Percentiles rank a stretch among this genome's conserved stretches.
Conservation (phyloP, 495 filamentous ascomycete genomes). For the Rusavskia elegans region DNA sequence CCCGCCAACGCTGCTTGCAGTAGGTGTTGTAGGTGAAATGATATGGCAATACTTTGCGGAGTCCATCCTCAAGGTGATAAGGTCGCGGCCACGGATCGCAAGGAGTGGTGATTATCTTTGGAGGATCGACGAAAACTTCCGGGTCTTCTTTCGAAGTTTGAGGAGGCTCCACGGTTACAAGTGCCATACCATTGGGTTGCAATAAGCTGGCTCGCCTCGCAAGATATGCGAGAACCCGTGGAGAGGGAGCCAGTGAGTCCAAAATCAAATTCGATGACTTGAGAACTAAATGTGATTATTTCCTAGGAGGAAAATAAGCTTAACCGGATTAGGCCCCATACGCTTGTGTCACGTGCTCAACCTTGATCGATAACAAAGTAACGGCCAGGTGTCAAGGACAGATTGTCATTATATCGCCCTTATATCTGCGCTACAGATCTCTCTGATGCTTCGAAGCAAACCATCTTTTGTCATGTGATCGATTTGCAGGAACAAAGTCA, state of each 20-base stretch:
- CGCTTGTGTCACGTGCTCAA: too few relatives aligned
- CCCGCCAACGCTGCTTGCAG: slow-evolving; percentile 82
- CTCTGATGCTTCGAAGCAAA: too few relatives aligned
- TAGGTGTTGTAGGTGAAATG: slow-evolving; percentile 89
- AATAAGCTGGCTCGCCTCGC: slow-evolving; percentile 34
- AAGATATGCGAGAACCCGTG: slow-evolving; percentile 41
- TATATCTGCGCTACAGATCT: too few relatives aligned
- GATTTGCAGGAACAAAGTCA: too few relatives aligned
- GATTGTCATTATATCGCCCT: too few relatives aligned
- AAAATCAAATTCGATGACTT: not conserved
- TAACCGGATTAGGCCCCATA: too few relatives aligned
- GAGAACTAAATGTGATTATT: not conserved
- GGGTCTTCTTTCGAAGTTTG: slow-evolving; percentile 11
- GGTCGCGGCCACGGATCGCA: slow-evolving; percentile 43
- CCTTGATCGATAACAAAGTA: not conserved
- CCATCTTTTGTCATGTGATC: too few relatives aligned
- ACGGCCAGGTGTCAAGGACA: too few relatives aligned
- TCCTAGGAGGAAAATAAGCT: not conserved
- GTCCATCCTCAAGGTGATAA: slow-evolving; percentile 65
- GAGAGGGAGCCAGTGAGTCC: slow-evolving; percentile 40
- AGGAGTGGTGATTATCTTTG: slow-evolving; percentile 41
- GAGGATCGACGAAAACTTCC: slow-evolving; percentile 18
- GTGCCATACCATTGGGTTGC: slow-evolving; percentile 33
- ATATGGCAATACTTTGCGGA: slow-evolving; percentile 76
- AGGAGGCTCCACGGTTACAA: slow-evolving; percentile 29